Evolutionary conservation across 2,329 filamentous ascomycete species (phyloP), one percentile per base, ranked within the genome.

Genomic region (Colletotrichum karsti): DNA sequence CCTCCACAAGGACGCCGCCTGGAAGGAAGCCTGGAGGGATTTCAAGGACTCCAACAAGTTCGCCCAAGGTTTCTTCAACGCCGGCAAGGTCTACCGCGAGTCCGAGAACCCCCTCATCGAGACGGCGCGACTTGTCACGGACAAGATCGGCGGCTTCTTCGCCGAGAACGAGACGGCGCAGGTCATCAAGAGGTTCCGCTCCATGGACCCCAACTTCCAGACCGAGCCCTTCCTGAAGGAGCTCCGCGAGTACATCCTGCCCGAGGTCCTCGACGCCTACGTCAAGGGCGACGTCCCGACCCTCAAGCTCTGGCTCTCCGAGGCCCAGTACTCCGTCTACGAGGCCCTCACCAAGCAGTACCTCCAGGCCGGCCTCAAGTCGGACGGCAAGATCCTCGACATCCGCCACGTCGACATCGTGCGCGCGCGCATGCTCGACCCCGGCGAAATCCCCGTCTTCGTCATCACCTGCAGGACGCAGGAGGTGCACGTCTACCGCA

Each of bases 1-100:
- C 1, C 79, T 99, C 1, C 96, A 99, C 86, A 99, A 99, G 82
- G 96, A 99, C 74, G 91, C 96, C 13, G 93, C 93, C 22, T 98
- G 95, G 94, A 98, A 97, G 82, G 95, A 98, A 80, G 94, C 94
- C n/a, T 99, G 96, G 96, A 90, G 92, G 75, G 93, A 96, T 57
- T 99, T 98, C 88, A 92, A 92, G 71, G 96, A 99, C 79, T 90
- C 90, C 72, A 97, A 92, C 81, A 94, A 92, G 73, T 82, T 98
- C 67, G 93, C 97, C 78, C 95, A 98, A 81, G 91, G 92, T 65
- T 83, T 98, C 69, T 98, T 97, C 82, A 90, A 87, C 77, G 89
- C 97, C 82, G 95, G 95, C 81, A 90, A 89, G 63, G 91, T 91
- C 63, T 98, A 98, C 83, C 92, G 97, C 73, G 96, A 99, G 82